Base-by-base conservation (phyloP, 2,329 filamentous ascomycete species). In the Chrysoporthe cubensis region DNA sequence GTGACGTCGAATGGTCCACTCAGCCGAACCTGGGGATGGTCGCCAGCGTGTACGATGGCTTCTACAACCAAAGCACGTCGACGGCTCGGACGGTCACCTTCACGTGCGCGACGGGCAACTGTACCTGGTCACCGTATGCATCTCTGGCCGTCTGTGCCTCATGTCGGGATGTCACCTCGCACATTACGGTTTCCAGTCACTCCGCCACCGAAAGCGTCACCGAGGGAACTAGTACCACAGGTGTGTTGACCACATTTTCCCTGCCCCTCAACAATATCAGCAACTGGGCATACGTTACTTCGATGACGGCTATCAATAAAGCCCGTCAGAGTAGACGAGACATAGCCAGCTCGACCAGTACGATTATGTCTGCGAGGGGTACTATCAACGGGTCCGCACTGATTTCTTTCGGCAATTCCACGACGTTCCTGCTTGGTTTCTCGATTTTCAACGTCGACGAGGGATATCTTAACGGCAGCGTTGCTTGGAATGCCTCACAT, bases 1-100 rank as follows among this genome's bases (percentile, higher is more conserved):
- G 0, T 44, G n/a, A 1, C 8, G 58, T 0, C 26, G 4, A 18
- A 26, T 48, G 8, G 14, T 48, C 14, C 21, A 48, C 14, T 13
- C 60, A 62, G 14, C 60, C 60, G 6, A 21, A 62, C 43, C 26
- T 62, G 26, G 32, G 43, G 2, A 50, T 62, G 26, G 60, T 62
- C 14, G 60, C 44, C 1, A 50, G 43, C 26, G 11, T 40, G 0
- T 62, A 37, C 21, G 60, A 46, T 9, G 60, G 60, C 3, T 62
- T 62, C 60, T 46, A 32, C 26, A 62, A 50, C 46, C 26, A 50
- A 7, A 48, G 34, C 5, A 50, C 14, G 5, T 62, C 60, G 1
- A 48, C 26, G 3, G 16, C 14, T 7, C 46, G 43, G 21, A 48
- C 60, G 14, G 43, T 32, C 26, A 13, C 60, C 14, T 62, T 34